phyloP scores from a whole-genome alignment of 148 eudicot species.

The Persicaria tinctoria region DNA sequence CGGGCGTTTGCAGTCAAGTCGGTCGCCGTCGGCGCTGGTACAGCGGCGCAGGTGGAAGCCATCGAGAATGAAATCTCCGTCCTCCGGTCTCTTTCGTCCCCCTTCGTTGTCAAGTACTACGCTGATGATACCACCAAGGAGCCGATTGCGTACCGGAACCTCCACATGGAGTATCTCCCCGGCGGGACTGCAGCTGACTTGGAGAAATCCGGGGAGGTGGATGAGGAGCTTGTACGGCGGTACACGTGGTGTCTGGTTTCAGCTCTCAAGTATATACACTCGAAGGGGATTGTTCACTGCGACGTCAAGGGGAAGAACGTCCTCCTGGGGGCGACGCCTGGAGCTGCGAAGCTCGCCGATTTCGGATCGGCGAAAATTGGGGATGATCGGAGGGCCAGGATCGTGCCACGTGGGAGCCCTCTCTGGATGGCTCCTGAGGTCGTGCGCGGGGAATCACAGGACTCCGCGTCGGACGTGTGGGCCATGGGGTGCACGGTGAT shows the following conservation, averaged over 20 bases:
- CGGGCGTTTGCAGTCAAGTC: slow-evolving; percentile 63
- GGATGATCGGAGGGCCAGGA: neutral
- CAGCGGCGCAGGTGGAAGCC: slow-evolving; percentile 24
- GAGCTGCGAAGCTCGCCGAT: slow-evolving; percentile 57
- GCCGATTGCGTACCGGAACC: slow-evolving; percentile 17
- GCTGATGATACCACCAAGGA: slow-evolving; percentile 26
- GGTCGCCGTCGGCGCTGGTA: slow-evolving; percentile 18
- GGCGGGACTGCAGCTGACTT: slow-evolving; percentile 35
- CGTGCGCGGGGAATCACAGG: slow-evolving; percentile 61
- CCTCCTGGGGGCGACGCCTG: slow-evolving; percentile 25
- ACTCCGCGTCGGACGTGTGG: slow-evolving; percentile 67
- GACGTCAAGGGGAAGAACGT: slow-evolving; percentile 77
- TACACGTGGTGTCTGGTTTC: slow-evolving; percentile 44
- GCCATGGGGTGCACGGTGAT: slow-evolving; percentile 76
- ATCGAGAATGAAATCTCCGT: slow-evolving; percentile 56
- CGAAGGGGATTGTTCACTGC: slow-evolving; percentile 50
- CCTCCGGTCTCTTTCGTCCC: slow-evolving; percentile 41
- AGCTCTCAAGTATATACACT: slow-evolving; percentile 43
- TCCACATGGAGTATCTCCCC: slow-evolving; percentile 65
- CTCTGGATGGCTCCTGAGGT: slow-evolving; percentile 96
- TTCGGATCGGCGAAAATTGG: slow-evolving; percentile 47
- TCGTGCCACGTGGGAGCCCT: slow-evolving; percentile 70
- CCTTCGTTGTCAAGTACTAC: slow-evolving; percentile 45
- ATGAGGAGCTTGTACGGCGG: slow-evolving; percentile 33
- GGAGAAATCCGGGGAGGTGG: neutral